These are phyloP conservation scores for Nicotiana paniculata DNA, from an alignment of 257 asterid species.

Conservation along the genomic window DNA sequence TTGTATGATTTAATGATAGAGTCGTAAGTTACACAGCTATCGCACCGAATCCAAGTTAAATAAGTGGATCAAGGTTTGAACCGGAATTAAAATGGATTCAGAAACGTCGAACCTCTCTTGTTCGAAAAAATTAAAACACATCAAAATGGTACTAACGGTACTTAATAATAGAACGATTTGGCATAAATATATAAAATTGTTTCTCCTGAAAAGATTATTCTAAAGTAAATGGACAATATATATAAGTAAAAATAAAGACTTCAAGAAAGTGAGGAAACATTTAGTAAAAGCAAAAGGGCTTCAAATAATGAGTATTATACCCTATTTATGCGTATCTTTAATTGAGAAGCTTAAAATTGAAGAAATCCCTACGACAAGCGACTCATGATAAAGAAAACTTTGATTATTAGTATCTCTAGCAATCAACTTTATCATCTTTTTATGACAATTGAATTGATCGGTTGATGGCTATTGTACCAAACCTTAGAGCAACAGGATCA, in stretches of 20 bases:
- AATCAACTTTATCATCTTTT: constrained; percentile 14
- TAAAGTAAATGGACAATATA: too few relatives aligned
- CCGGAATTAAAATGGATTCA: too few relatives aligned
- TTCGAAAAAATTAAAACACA: too few relatives aligned
- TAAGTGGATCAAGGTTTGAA: too few relatives aligned
- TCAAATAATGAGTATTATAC: background rate
- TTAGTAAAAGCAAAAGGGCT: constrained; percentile 1
- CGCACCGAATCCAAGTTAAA: too few relatives aligned
- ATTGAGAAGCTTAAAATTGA: constrained; percentile 26
- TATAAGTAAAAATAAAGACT: background rate
- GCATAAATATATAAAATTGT: too few relatives aligned
- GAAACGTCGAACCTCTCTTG: too few relatives aligned
- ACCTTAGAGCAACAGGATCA: constrained; percentile 6
- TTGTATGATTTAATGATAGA: too few relatives aligned
- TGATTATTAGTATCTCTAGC: constrained; percentile 8
- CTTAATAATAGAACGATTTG: too few relatives aligned
- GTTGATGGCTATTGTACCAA: constrained; percentile 4
- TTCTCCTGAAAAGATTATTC: too few relatives aligned
- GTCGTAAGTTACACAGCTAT: too few relatives aligned
- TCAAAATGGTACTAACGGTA: too few relatives aligned
- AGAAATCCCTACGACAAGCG: constrained; percentile 26
- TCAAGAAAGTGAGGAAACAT: background rate
- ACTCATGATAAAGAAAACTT: constrained; percentile 16
- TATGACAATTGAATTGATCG: constrained; percentile 12
- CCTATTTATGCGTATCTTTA: background rate